These are phyloP conservation scores for Leccinum disarticulatum DNA, from an alignment of 768 basidiomycete species.

Conservation along the genomic window DNA sequence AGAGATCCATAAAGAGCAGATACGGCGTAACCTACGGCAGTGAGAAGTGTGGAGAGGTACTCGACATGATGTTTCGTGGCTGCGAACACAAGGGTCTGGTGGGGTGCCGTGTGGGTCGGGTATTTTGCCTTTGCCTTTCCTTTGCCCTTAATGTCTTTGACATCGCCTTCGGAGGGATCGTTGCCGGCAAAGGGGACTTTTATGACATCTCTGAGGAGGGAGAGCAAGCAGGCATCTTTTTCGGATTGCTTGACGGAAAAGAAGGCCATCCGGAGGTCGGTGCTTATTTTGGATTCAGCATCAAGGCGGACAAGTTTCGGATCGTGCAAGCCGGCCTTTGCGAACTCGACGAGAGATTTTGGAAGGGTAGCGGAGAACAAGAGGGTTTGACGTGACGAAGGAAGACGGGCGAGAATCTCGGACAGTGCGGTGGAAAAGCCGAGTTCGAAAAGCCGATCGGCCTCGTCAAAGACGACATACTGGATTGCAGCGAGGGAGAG, in stretches of 20 bases:
- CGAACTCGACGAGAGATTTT: slow-evolving; percentile 94
- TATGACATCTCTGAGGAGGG: slow-evolving; percentile 85
- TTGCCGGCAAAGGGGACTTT: slow-evolving; percentile 62
- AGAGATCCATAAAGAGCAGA: slow-evolving; percentile 96
- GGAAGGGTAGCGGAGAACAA: slow-evolving; percentile 97
- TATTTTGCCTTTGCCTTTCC: slow-evolving; percentile 49
- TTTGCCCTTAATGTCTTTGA: slow-evolving; percentile 47
- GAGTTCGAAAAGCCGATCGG: slow-evolving; percentile 97
- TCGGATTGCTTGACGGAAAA: slow-evolving; percentile 89
- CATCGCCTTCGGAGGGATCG: slow-evolving; percentile 19
- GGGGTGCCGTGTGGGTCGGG: slow-evolving; percentile 58
- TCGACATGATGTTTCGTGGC: slow-evolving; percentile 99
- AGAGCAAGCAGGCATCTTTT: slow-evolving; percentile 88
- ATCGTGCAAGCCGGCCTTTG: slow-evolving; percentile 92
- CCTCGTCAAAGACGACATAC: slow-evolving; percentile 96
- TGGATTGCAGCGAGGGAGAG: slow-evolving; percentile 84
- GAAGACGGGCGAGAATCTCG: slow-evolving; percentile 89
- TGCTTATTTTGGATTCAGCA: slow-evolving; percentile 92
- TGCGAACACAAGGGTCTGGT: slow-evolving; percentile 93
- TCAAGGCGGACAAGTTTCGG: slow-evolving; percentile 97
- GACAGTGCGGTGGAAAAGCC: slow-evolving; percentile 91
- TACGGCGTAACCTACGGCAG: slow-evolving; percentile 79
- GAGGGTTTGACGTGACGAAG: slow-evolving; percentile 83
- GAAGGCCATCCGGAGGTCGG: slow-evolving; percentile 92
- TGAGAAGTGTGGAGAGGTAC: slow-evolving; percentile 79